These are phyloP conservation scores for Aquanectria penicillioides DNA, from an alignment of 2,329 filamentous ascomycete genomes.

Conservation along the genomic window DNA sequence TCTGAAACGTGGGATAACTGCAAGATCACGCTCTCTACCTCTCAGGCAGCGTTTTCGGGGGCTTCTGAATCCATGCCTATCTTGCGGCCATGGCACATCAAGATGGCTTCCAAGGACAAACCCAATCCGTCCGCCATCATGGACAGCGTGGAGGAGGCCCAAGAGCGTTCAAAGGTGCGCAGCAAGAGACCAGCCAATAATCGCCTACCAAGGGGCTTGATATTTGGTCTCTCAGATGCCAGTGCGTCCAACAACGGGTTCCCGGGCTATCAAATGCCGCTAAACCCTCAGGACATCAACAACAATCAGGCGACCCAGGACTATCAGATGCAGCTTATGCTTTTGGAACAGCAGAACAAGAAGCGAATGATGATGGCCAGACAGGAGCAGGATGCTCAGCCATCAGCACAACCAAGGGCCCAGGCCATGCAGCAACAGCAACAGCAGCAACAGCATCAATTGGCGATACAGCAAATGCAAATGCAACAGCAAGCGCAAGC, in stretches of 20 bases:
- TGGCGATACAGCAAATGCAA: background rate
- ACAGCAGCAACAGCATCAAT: conserved; percentile 15
- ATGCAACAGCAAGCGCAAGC: conserved; percentile 6
- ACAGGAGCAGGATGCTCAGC: conserved; percentile 65
- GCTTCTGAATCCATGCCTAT: conserved; percentile 65
- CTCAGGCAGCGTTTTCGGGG: conserved; percentile 66
- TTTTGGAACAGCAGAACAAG: conserved; percentile 87
- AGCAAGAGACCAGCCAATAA: conserved; percentile 35
- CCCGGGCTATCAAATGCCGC: background rate
- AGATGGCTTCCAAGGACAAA: conserved; percentile 49
- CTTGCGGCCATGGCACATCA: conserved; percentile 67
- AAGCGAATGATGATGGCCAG: conserved; percentile 84
- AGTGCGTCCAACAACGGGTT: background rate
- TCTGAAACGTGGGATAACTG: conserved; percentile 72
- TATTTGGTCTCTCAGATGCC: conserved; percentile 53
- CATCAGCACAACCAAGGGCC: conserved; percentile 1
- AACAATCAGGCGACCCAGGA: conserved; percentile 81
- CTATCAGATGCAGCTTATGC: conserved; percentile 88
- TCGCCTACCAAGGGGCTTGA: background rate
- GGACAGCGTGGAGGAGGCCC: conserved; percentile 52
- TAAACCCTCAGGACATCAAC: background rate
- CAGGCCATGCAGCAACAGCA: conserved; percentile 1
- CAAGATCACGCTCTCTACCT: conserved; percentile 70
- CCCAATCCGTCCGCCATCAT: conserved; percentile 42
- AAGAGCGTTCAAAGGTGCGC: conserved; percentile 43